Evolutionary conservation across 345 rosid species (phyloP).

Genomic region (Corchorus capsularis): DNA sequence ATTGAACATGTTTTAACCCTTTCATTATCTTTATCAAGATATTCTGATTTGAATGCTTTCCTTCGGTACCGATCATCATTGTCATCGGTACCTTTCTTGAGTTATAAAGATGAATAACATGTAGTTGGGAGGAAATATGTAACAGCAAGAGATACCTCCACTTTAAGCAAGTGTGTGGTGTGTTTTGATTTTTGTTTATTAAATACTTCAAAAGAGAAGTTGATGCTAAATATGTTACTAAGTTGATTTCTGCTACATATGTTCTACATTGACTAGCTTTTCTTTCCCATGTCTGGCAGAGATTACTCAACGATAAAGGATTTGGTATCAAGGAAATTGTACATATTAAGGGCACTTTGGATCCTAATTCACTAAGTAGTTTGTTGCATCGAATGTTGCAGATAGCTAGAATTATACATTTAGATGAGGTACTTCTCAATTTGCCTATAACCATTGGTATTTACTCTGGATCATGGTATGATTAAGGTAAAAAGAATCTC

Average conservation of each 20-base stretch:
- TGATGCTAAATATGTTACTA: neutral
- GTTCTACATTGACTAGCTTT: neutral
- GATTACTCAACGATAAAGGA: conserved; percentile 53
- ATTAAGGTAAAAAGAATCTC: conserved; percentile 11
- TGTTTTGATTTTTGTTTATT: neutral
- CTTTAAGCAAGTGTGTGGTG: neutral
- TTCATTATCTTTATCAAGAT: conserved; percentile 10
- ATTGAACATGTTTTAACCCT: neutral
- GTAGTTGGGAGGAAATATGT: conserved; percentile 7
- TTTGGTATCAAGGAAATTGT: conserved; percentile 51
- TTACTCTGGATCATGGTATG: neutral
- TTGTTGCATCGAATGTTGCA: conserved; percentile 53
- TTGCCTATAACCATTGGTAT: neutral
- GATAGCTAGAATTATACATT: conserved; percentile 61
- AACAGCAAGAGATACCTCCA: neutral
- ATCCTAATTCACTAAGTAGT: conserved; percentile 36
- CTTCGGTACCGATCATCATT: neutral
- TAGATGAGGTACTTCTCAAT: conserved; percentile 62
- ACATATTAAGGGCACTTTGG: conserved; percentile 33
- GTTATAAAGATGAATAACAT: neutral
- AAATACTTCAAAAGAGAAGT: neutral
- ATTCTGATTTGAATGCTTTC: neutral
- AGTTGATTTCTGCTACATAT: neutral
- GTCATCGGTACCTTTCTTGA: neutral
- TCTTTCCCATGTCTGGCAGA: conserved; percentile 38